Evolutionary conservation across 1,284 basidiomycete genomes (phyloP), one percentile per base, ranked within the genome.

Genomic region (Moesziomyces sp.): DNA sequence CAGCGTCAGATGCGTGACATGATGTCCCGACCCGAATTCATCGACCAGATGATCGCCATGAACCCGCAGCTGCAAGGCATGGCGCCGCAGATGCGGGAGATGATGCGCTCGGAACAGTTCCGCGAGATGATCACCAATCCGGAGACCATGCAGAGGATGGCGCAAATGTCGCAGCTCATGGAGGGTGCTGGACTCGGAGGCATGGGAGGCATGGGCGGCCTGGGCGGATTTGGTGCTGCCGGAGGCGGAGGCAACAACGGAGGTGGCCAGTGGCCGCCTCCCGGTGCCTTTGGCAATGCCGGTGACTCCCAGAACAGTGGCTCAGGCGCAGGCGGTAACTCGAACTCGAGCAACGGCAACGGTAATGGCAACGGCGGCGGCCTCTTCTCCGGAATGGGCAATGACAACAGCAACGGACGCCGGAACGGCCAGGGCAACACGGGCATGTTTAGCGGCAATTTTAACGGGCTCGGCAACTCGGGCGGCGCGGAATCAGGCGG

Each of bases 41-140:
- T 83, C 55, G 81, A 83, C 55, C 80, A 82, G 58, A 78, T 83
- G 57, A 76, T 82, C 35, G 79, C 80, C 19, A 66, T 70, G 65
- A 79, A 82, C 59, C 81, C 81, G 18, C 76, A 83, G 61, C 64
- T 83, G 46, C 68, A 73, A 43, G 56, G 60, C 21, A 79, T 82
- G 78, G 78, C 61, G 1, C 80, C 80, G 1, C 80, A 81, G 52
- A 61, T 81, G 72, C 76, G 76, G 24, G 73, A 80, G 38, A 77
- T 82, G 78, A 67, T 83, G 61, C 76, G 61, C n/a, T 78, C 76
- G 10, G 79, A 79, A 46, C 69, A 76, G 47, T 83, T 82, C 72
- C 67, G 74, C 38, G 77, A 82, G 38, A 77, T 81, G 75, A 66
- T 82, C 48, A 80, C 80, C 46, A 77, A 83, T 44, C 81, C 81